Base-by-base conservation (phyloP, 306 rosid genomes). In the Purshia tridentata region DNA sequence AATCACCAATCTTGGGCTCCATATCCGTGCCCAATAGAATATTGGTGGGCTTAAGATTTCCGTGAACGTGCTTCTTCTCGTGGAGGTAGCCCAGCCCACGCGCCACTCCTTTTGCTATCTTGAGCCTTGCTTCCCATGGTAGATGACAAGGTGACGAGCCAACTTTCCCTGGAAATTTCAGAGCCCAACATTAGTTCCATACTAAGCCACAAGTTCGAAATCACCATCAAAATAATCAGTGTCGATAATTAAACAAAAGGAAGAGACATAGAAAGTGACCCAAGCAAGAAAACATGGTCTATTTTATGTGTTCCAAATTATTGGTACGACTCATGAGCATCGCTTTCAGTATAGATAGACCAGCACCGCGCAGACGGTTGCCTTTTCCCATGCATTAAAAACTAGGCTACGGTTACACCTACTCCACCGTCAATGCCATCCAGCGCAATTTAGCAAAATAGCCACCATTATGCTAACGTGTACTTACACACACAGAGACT, bases 41-140 rank as follows among this genome's bases (percentile, higher is more conserved):
- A 77, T 94, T 91, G 66, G 88, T 90, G 9, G 99, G 99, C 90
- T 87, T 89, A 74, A 94, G 80, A 67, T 94, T 94, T 29, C 91
- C 96, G 55, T 91, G 99, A 81, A 94, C 96, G 79, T 94, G 97
- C 84, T 94, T 94, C 90, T 94, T 94, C 49, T 94, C 99, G 61
- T 94, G 99, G 72, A 94, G 97, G 72, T 89, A 88, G 8, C 89
- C 71, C 0, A 91, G 88, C 56, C 99, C 99, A 81, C 99, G 97
- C 48, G 97, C 97, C 72, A 94, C 86, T 39, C 99, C 99, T 77
- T 80, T 91, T 0, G 96, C 99, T 70, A 94, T 90, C 85, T 82
- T 90, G 44, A 91, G 82, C 88, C 97, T 67, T 0, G 86, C 49
- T 49, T 91, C 99, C 99, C 99, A 94, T 0, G 97, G 99, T 47